Evolutionary conservation across 768 basidiomycete genomes (phyloP).

Genomic region (Boletus eberwhitei): DNA sequence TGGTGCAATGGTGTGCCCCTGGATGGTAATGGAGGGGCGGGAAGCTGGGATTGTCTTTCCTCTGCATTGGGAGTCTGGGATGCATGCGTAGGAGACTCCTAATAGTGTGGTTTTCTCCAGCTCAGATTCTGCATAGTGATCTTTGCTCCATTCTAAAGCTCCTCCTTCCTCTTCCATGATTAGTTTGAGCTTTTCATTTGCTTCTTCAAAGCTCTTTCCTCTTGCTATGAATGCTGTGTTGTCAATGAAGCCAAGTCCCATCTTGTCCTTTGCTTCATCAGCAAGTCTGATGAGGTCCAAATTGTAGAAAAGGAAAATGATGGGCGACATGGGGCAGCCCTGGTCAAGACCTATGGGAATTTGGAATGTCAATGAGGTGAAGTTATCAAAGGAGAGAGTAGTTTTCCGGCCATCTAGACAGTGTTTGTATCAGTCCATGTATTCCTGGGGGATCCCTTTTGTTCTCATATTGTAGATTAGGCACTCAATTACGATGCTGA

Average conservation of each 20-base stretch:
- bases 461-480: too few species aligned
- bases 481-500: too few species aligned
- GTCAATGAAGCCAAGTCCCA: neutral
- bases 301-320: conserved; percentile 31
- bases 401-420: neutral
- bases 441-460: too few species aligned
- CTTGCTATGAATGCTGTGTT: neutral
- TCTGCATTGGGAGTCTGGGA: neutral
- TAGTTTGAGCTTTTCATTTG: neutral
- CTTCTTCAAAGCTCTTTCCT: neutral
- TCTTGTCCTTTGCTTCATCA: neutral
- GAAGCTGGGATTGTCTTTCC: neutral
- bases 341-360: neutral
- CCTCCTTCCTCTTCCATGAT: neutral
- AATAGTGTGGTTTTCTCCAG: neutral
- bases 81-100: neutral
- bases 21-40: too few species aligned
- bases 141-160: neutral
- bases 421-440: too few species aligned
- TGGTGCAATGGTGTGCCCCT: too few species aligned
- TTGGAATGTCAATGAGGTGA: neutral
- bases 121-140: neutral
- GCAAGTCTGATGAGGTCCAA: conserved; percentile 9
- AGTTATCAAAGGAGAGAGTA: neutral
- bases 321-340: neutral